phyloP scores from a whole-genome alignment of 225 moss, liverwort and hornwort species.

The Pleurozium schreberi region DNA sequence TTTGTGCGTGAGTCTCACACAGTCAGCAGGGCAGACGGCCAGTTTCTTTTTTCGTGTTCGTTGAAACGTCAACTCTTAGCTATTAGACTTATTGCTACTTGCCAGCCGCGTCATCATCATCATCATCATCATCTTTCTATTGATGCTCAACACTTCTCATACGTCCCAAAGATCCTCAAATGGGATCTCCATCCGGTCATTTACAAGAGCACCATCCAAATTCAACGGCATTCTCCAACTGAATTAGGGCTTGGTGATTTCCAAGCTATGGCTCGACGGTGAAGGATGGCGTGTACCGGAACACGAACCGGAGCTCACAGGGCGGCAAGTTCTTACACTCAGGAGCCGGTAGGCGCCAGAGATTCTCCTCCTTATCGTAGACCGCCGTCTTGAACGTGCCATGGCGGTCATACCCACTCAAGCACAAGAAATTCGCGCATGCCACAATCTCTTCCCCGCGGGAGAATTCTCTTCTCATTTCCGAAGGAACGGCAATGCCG shows the following conservation, averaged over 20 bases:
- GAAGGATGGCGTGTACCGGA: slow-evolving; percentile 9
- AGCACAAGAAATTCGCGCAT: not conserved
- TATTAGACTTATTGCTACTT: too few relatives aligned
- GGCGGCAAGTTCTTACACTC: not conserved
- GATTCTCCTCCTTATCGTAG: not conserved
- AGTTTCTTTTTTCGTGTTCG: not conserved
- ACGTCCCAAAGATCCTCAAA: not conserved
- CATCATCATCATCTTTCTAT: not conserved
- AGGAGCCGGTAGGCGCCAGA: not conserved
- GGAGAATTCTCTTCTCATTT: slow-evolving; percentile 7
- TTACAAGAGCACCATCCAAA: not conserved
- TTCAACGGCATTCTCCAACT: not conserved
- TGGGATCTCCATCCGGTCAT: not conserved
- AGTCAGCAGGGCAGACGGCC: not conserved
- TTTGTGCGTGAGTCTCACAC: not conserved
- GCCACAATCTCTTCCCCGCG: slow-evolving; percentile 8
- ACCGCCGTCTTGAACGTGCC: slow-evolving; percentile 8
- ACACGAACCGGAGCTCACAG: not conserved
- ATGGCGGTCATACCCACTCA: slow-evolving; percentile 13
- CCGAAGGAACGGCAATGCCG: not conserved
- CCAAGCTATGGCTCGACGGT: not conserved
- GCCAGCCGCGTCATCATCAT: not conserved
- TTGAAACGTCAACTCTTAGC: not conserved
- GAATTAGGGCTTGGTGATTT: not conserved
- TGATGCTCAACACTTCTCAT: not conserved